Percentiles rank a stretch among this genome's conserved stretches.
These are phyloP conservation scores for Solanum pimpinellifolium DNA, from an alignment of 257 asterid genomes.

Conservation along the genomic window DNA sequence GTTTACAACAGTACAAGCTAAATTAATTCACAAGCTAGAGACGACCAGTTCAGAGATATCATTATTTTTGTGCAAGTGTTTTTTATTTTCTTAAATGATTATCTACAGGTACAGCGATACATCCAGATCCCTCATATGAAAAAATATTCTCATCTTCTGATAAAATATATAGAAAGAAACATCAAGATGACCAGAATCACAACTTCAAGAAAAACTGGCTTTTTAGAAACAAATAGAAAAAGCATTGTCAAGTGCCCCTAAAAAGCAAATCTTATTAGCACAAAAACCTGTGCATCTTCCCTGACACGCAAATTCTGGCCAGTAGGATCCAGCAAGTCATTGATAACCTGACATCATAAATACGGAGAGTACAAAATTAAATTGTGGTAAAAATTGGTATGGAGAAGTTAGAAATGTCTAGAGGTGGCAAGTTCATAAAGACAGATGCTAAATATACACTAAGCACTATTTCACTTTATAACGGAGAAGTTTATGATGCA, in stretches of 20 bases:
- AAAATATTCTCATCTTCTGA: background rate
- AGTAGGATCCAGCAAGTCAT: conserved; percentile 97
- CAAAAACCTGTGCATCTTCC: conserved; percentile 92
- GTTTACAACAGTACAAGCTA: background rate
- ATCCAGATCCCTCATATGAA: background rate
- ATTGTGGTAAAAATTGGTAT: background rate
- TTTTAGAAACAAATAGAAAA: background rate
- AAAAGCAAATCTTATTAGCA: background rate
- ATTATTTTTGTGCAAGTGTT: background rate
- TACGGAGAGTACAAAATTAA: background rate
- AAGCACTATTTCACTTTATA: background rate
- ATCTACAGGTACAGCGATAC: background rate
- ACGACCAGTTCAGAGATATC: background rate
- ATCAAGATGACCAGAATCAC: background rate
- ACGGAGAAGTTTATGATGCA: background rate
- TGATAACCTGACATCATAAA: conserved; percentile 59
- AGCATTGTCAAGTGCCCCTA: background rate
- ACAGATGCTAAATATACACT: background rate
- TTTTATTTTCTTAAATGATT: background rate
- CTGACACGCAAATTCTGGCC: conserved; percentile 98
- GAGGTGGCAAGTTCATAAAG: background rate
- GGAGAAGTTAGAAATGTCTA: background rate
- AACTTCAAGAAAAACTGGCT: background rate
- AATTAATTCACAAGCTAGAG: background rate
- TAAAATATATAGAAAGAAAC: background rate